phyloP scores from a whole-genome alignment of 805 yeast genomes.

The Starmerella vaccinii region DNA sequence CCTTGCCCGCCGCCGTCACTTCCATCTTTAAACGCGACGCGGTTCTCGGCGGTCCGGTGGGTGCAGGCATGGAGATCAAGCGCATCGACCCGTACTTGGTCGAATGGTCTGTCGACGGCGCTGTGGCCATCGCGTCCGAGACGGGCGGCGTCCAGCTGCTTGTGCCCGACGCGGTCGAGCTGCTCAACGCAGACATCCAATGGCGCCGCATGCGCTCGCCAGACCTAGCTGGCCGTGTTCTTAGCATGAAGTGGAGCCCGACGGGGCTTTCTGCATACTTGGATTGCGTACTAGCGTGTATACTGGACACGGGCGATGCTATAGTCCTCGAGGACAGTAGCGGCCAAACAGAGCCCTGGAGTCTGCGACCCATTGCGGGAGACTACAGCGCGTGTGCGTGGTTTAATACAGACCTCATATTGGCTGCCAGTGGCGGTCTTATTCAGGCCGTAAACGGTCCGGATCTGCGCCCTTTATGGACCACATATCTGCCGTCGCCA shows the following conservation, averaged over 20 bases:
- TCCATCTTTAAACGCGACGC: neutral
- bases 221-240: constrained; percentile 3
- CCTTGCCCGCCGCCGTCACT: neutral
- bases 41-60: neutral
- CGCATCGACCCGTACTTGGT: constrained; percentile 19
- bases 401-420: neutral
- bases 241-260: constrained; percentile 16
- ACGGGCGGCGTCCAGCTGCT: constrained; percentile 12
- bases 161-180: constrained; percentile 3
- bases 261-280: neutral
- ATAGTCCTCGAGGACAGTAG: constrained; percentile 5
- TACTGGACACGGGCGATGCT: constrained; percentile 10
- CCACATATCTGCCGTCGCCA: neutral
- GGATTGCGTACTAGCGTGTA: constrained; percentile 9
- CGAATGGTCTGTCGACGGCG: constrained; percentile 18
- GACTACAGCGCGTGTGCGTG: constrained; percentile 7
- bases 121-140: constrained; percentile 15
- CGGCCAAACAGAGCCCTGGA: neutral
- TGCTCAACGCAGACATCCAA: constrained; percentile 3
- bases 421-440: neutral
- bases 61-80: constrained; percentile 14
- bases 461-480: neutral
- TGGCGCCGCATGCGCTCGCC: constrained; percentile 12
- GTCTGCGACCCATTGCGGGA: neutral
- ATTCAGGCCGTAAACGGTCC: neutral